Evolutionary conservation across 2,329 filamentous ascomycete genomes (phyloP), one percentile per base, ranked within the genome.

Genomic region (Bipolaris zeicola): DNA sequence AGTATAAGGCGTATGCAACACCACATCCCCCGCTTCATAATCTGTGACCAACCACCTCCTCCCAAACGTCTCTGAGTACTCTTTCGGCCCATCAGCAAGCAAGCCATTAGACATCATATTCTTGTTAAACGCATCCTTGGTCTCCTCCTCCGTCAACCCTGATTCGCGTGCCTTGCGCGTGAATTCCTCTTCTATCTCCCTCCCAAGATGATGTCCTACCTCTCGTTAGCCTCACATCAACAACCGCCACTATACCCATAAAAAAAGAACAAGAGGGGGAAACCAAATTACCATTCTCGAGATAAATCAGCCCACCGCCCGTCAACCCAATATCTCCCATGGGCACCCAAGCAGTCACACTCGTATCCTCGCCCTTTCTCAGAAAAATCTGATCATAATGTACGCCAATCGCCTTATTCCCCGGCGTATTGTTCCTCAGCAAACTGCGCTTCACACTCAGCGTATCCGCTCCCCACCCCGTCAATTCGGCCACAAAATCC

Each of bases 301-400:
- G 73, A 57, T 87, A 87, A 0, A 87, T 85, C 51, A 87, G 66
- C 0, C 85, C 85, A 5, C 85, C 85, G 0, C 85, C 84, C 43
- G 82, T 79, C 5, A 86, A 50, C 18, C 77, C 76, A 3, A 86
- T 67, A 64, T 85, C 81, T 0, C 83, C 83, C 60, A 86, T 83
- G 0, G 83, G 81, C 0, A 86, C 80, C 84, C 84, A 87, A 0
- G 82, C 83, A 3, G 84, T 86, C 0, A 86, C 72, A 28, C 78
- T 80, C 0, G 82, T 84, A 1, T 81, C 79, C 47, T 85, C 83
- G 1, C 83, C 84, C 63, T 85, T 68, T 1, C 83, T 69, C 45
- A 86, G 68, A 62, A 86, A 86, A 20, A 82, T 85, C 70, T 86
- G 83, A 62, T 87, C 84, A 62, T 86, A 86, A 58, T 87, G 84